phyloP scores from a whole-genome alignment of 768 basidiomycete genomes.

The Sporobolomyces phaffii region DNA sequence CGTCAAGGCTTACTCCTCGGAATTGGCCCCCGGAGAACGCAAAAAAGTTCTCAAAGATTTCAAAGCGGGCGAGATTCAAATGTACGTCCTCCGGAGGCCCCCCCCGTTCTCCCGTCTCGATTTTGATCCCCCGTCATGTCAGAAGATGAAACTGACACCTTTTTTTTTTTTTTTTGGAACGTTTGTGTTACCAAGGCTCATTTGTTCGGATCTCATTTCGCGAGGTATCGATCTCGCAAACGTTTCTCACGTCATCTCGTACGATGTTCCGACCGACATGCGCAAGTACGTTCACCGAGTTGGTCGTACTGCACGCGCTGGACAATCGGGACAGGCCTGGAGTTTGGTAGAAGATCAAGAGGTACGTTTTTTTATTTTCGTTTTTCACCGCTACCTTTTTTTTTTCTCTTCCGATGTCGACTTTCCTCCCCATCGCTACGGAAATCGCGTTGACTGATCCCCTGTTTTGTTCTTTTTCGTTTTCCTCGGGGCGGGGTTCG shows the following conservation, averaged over 20 bases:
- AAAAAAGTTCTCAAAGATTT: slow-evolving; percentile 73
- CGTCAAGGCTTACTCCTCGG: slow-evolving; percentile 76
- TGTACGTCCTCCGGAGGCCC: slow-evolving; percentile 60
- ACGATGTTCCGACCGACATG: slow-evolving; percentile 95
- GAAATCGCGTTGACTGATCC: too few species aligned
- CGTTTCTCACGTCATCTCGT: slow-evolving; percentile 87
- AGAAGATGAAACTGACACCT: background rate
- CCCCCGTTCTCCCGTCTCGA: background rate
- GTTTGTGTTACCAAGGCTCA: too few species aligned
- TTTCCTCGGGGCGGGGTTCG: too few species aligned
- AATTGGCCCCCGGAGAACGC: slow-evolving; percentile 66
- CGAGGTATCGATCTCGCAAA: slow-evolving; percentile 91
- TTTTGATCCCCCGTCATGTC: slow-evolving; percentile 44
- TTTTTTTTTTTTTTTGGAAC: too few species aligned
- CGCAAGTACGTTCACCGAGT: slow-evolving; percentile 97
- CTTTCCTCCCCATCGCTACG: too few species aligned
- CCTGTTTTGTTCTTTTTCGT: background rate
- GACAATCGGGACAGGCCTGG: slow-evolving; percentile 83
- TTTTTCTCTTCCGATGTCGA: background rate
- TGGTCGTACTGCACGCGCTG: slow-evolving; percentile 90
- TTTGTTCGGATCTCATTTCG: slow-evolving; percentile 95
- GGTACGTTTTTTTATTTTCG: slow-evolving; percentile 50
- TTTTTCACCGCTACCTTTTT: too few species aligned
- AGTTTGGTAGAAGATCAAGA: slow-evolving; percentile 82
- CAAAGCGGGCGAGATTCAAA: slow-evolving; percentile 68